phyloP scores from a whole-genome alignment of 2,329 filamentous ascomycete genomes.

The Calonectria naviculata region DNA sequence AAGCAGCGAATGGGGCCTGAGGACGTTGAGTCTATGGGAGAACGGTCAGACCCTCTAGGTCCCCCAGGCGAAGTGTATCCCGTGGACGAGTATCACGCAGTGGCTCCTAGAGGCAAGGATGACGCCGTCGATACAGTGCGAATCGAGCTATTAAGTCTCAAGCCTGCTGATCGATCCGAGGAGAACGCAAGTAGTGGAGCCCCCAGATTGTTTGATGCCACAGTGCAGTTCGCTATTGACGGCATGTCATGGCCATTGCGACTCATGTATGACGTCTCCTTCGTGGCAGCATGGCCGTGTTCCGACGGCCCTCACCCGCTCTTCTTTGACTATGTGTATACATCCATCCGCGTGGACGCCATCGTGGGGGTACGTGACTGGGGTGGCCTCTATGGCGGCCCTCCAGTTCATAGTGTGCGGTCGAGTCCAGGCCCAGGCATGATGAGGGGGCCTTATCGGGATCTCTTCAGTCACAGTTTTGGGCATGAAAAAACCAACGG shows the following conservation, averaged over 20 bases:
- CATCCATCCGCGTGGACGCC: conserved; percentile 69
- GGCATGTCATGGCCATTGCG: conserved; percentile 72
- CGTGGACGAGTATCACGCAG: conserved; percentile 74
- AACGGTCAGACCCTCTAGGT: conserved; percentile 76
- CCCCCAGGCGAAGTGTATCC: conserved; percentile 72
- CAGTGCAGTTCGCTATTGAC: conserved; percentile 72
- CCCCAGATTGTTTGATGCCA: conserved; percentile 68
- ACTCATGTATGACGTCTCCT: conserved; percentile 73
- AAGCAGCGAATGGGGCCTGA: conserved; percentile 66
- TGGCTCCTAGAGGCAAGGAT: conserved; percentile 65
- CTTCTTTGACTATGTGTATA: conserved; percentile 77
- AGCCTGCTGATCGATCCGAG: conserved; percentile 50
- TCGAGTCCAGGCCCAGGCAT: conserved; percentile 48
- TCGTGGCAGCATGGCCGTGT: conserved; percentile 74
- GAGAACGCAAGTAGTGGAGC: conserved; percentile 35
- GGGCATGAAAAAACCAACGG: conserved; percentile 26
- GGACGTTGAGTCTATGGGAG: conserved; percentile 74
- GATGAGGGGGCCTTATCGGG: conserved; percentile 39
- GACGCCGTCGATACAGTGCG: conserved; percentile 73
- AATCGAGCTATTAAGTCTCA: conserved; percentile 74
- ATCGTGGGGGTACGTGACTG: conserved; percentile 75
- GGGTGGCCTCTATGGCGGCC: conserved; percentile 59
- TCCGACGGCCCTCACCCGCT: conserved; percentile 73
- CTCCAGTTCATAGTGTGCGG: conserved; percentile 44
- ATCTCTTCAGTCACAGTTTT: conserved; percentile 38